These are phyloP conservation scores for Diplotaxis tenuifolia DNA, from an alignment of 345 rosid species.

Conservation along the genomic window DNA sequence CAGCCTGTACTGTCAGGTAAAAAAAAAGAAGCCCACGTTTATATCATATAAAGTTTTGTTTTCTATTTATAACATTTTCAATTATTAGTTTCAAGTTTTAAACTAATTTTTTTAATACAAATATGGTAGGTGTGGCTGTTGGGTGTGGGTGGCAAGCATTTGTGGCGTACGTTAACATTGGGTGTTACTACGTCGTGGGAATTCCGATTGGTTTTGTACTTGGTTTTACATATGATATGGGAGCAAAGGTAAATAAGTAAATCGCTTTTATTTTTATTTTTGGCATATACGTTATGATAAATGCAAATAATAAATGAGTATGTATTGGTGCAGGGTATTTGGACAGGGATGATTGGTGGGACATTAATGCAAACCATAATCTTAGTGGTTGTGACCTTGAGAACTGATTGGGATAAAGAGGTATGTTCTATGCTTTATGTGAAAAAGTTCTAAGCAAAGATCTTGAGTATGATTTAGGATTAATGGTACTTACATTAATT, in stretches of 20 bases:
- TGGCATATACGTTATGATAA: too few relatives aligned
- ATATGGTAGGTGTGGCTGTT: slow-evolving; percentile 61
- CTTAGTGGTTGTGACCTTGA: slow-evolving; percentile 44
- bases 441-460: background rate
- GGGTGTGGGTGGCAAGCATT: slow-evolving; percentile 91
- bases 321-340: slow-evolving; percentile 47
- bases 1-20: slow-evolving; percentile 70
- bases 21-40: slow-evolving; percentile 8
- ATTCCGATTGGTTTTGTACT: slow-evolving; percentile 59
- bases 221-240: slow-evolving; percentile 54
- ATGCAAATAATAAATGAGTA: slow-evolving; percentile 12
- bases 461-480: background rate
- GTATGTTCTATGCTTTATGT: slow-evolving; percentile 5
- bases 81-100: too few relatives aligned
- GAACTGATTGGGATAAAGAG: slow-evolving; percentile 67
- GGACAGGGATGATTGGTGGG: slow-evolving; percentile 73
- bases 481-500: background rate
- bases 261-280: too few relatives aligned
- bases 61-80: background rate
- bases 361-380: slow-evolving; percentile 56
- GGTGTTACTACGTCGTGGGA: slow-evolving; percentile 67
- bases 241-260: slow-evolving; percentile 52
- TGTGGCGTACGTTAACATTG: slow-evolving; percentile 79
- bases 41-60: background rate
- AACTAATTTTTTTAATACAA: background rate